phyloP scores from a whole-genome alignment of 768 basidiomycete species.

The Leccinum ochraceum region DNA sequence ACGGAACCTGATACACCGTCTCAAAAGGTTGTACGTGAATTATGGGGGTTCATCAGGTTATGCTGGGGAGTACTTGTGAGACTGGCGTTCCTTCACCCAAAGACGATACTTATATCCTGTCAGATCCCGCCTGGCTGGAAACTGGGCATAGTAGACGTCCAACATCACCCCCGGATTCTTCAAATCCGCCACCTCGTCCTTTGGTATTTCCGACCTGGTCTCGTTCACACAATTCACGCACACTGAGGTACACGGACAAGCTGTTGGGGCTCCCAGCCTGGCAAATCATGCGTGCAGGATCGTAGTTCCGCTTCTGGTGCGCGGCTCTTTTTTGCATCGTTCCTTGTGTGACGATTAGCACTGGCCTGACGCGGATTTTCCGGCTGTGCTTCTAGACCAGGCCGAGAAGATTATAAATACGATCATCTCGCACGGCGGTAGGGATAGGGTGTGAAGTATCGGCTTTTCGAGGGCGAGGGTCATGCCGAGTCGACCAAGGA shows the following conservation, averaged over 20 bases:
- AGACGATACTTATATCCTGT: no score
- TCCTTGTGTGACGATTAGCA: neutral
- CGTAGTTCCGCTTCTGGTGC: constrained; percentile 59
- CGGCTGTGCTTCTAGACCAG: constrained; percentile 66
- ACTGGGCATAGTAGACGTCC: no score
- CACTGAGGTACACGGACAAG: constrained; percentile 38
- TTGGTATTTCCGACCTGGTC: constrained; percentile 65
- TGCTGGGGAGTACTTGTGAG: no score
- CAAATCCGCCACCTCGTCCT: constrained; percentile 64
- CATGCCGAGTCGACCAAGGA: constrained; percentile 39
- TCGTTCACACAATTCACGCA: constrained; percentile 63
- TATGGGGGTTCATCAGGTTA: no score
- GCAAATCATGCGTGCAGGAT: constrained; percentile 47
- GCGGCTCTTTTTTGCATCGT: constrained; percentile 15
- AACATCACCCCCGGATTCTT: constrained; percentile 37
- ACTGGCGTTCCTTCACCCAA: no score
- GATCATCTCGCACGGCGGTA: constrained; percentile 17
- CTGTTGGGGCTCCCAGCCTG: constrained; percentile 59
- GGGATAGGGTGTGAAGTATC: constrained; percentile 37
- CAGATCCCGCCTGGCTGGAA: no score
- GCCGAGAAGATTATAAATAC: constrained; percentile 38
- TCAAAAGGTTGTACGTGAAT: no score
- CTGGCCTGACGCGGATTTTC: no score
- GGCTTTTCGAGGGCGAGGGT: constrained; percentile 46
- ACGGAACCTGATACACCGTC: no score